These are phyloP conservation scores for Chlorencoelia australis DNA, from an alignment of 2,329 filamentous ascomycete genomes.

Conservation along the genomic window DNA sequence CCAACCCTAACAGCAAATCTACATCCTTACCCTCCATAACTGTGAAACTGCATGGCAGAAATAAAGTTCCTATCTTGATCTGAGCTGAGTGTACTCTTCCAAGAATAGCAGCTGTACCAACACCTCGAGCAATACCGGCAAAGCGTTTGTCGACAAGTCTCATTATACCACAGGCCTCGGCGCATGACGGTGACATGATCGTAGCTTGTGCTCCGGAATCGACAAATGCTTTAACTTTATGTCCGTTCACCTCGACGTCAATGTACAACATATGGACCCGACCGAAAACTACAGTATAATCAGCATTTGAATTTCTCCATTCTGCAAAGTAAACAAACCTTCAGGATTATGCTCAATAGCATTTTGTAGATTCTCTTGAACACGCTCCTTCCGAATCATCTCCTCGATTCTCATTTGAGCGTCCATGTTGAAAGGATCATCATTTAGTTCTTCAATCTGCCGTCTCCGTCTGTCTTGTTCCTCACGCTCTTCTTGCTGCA, in stretches of 20 bases:
- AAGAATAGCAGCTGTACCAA: constrained; percentile 89
- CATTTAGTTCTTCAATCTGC: constrained; percentile 76
- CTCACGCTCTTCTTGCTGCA: constrained; percentile 60
- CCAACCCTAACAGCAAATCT: constrained; percentile 81
- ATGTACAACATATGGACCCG: constrained; percentile 95
- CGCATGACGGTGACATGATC: constrained; percentile 94
- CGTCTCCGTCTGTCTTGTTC: constrained; percentile 69
- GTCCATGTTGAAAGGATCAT: constrained; percentile 88
- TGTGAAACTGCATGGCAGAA: constrained; percentile 89
- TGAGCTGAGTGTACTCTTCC: constrained; percentile 92
- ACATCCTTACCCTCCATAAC: constrained; percentile 99
- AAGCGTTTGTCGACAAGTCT: constrained; percentile 88
- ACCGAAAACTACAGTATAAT: constrained; percentile 61
- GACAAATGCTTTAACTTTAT: constrained; percentile 89
- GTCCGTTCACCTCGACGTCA: constrained; percentile 86
- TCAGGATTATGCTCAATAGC: constrained; percentile 97
- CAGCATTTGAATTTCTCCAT: constrained; percentile 3
- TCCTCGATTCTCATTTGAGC: constrained; percentile 90
- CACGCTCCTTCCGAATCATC: constrained; percentile 88
- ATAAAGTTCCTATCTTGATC: constrained; percentile 82
- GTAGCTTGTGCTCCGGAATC: constrained; percentile 96
- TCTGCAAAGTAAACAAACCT: constrained; percentile 46
- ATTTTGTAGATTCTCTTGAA: constrained; percentile 92
- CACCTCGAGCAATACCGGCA: constrained; percentile 82
- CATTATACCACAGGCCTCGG: constrained; percentile 91